Conservation (phyloP, 371 early-diverging fungal genomes). For the Mucor plumbeus region DNA sequence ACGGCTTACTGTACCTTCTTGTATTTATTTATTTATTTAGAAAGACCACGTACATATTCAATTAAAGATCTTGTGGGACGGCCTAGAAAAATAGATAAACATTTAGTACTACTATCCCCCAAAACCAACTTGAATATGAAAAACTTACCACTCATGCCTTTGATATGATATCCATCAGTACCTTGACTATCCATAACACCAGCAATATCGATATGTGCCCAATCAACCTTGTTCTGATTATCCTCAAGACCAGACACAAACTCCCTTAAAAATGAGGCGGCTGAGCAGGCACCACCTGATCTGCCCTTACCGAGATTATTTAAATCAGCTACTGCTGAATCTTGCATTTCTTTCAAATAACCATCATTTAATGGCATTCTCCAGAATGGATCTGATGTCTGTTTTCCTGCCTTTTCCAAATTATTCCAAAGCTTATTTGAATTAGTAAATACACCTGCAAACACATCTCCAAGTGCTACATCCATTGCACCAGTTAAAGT, state of each 20-base stretch:
- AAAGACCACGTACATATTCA: constrained; percentile 41
- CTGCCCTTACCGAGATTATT: constrained; percentile 79
- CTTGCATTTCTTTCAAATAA: constrained; percentile 76
- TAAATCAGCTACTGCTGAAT: constrained; percentile 87
- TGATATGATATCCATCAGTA: constrained; percentile 67
- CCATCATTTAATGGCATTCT: constrained; percentile 91
- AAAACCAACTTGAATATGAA: too few species aligned
- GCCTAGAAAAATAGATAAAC: constrained; percentile 31
- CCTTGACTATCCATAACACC: constrained; percentile 83
- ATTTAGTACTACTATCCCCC: background rate
- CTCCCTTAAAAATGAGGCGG: constrained; percentile 93
- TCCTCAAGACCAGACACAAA: constrained; percentile 67
- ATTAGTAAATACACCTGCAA: constrained; percentile 90
- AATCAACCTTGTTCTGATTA: constrained; percentile 35
- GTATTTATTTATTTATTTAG: background rate
- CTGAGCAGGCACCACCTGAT: constrained; percentile 89
- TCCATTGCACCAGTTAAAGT: constrained; percentile 94
- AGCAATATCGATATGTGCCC: constrained; percentile 93
- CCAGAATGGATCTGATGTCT: constrained; percentile 89
- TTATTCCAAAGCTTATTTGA: constrained; percentile 74
- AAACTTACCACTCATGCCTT: constrained; percentile 87
- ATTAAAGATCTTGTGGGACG: constrained; percentile 76
- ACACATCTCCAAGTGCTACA: constrained; percentile 90
- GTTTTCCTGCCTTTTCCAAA: constrained; percentile 70
- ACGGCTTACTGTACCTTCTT: background rate